Evolutionary conservation across 2,329 filamentous ascomycete species (phyloP).

Genomic region (Aspergillus niger): DNA sequence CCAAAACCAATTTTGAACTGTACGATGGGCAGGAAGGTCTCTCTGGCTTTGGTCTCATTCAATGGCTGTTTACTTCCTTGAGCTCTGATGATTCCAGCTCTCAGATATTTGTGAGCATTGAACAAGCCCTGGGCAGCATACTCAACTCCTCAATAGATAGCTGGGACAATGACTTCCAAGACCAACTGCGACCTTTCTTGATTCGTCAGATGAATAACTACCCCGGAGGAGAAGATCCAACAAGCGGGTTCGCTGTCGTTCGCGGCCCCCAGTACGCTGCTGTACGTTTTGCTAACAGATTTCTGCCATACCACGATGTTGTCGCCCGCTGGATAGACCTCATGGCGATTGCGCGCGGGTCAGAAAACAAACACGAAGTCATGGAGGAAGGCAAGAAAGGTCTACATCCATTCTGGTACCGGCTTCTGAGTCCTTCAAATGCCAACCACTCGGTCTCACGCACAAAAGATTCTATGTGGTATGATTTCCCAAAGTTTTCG

Average conservation of each 20-base stretch:
- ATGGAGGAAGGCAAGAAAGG: conserved; percentile 88
- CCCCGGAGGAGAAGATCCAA: conserved; percentile 41
- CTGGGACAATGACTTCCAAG: conserved; percentile 45
- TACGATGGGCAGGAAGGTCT: conserved; percentile 37
- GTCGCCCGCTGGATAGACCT: conserved; percentile 86
- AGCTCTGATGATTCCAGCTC: conserved; percentile 75
- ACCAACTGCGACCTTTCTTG: conserved; percentile 59
- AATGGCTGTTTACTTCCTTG: conserved; percentile 82
- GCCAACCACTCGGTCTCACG: conserved; percentile 36
- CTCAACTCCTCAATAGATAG: conserved; percentile 59
- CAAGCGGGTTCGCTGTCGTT: conserved; percentile 51
- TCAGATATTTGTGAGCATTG: conserved; percentile 79
- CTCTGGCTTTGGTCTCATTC: conserved; percentile 57
- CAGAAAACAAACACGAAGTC: conserved; percentile 75
- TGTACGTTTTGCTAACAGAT: conserved; percentile 87
- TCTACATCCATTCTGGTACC: conserved; percentile 75
- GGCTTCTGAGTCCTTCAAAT: conserved; percentile 59
- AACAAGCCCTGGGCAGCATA: conserved; percentile 81
- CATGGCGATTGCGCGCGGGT: conserved; percentile 67
- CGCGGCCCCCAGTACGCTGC: conserved; percentile 78
- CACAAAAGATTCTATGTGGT: conserved; percentile 52
- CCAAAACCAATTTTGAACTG: conserved; percentile 44
- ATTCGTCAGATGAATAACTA: conserved; percentile 66
- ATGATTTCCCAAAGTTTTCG: conserved; percentile 42
- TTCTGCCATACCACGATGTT: conserved; percentile 76